Evolutionary conservation across 108 stramenopile species (phyloP).

Genomic region (Nitzschia palea): DNA sequence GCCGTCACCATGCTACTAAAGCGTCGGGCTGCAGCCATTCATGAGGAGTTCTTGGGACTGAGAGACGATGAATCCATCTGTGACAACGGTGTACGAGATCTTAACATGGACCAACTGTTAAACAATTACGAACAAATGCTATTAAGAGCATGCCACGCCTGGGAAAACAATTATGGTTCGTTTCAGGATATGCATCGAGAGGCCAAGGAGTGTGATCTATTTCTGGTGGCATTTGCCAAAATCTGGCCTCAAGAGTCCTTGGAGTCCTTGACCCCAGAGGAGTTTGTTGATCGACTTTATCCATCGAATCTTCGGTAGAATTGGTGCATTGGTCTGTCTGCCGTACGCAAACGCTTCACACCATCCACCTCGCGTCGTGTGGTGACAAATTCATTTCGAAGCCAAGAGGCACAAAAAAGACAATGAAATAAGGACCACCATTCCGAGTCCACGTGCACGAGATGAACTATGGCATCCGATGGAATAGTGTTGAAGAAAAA

Average conservation of each 20-base stretch:
- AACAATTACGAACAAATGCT: not conserved
- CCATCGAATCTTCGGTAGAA: too few species aligned
- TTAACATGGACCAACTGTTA: not conserved
- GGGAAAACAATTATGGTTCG: not conserved
- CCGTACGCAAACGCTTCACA: too few species aligned
- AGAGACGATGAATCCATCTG: conserved; percentile 8
- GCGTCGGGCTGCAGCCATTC: not conserved
- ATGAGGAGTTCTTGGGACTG: not conserved
- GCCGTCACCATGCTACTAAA: not conserved
- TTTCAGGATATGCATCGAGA: not conserved
- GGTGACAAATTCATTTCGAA: too few species aligned
- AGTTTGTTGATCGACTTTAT: not conserved
- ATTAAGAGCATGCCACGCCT: not conserved
- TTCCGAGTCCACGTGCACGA: too few species aligned
- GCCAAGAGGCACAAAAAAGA: too few species aligned
- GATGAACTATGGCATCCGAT: too few species aligned
- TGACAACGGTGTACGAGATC: not conserved
- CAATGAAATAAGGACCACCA: too few species aligned
- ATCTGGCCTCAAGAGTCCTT: not conserved
- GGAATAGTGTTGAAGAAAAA: too few species aligned
- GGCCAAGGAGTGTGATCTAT: not conserved
- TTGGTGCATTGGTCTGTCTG: too few species aligned
- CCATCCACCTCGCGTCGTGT: too few species aligned
- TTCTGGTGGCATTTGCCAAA: not conserved
- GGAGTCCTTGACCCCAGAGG: not conserved